phyloP scores from a whole-genome alignment of 2,329 filamentous ascomycete species.

The Plectosphaerella cucumerina region DNA sequence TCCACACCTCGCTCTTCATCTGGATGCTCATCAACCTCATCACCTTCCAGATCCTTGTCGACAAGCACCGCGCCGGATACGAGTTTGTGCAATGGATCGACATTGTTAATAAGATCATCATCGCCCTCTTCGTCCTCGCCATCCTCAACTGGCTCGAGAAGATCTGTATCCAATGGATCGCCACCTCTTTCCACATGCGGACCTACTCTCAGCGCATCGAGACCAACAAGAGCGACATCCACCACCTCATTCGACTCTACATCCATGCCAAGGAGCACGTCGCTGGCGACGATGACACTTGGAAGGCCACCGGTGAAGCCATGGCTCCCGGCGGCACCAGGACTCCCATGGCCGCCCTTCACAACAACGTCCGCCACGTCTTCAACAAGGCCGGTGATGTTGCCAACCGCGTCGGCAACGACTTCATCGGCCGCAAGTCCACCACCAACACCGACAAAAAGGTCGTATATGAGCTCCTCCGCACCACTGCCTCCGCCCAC shows the following conservation, averaged over 20 bases:
- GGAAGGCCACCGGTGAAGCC: conserved; percentile 31
- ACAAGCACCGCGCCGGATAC: conserved; percentile 38
- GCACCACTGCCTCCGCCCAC: conserved; percentile 69
- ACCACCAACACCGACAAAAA: conserved; percentile 76
- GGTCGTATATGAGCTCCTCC: conserved; percentile 74
- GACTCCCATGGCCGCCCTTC: conserved; percentile 71
- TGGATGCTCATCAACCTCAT: conserved; percentile 87
- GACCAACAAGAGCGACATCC: conserved; percentile 87
- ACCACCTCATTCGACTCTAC: conserved; percentile 47
- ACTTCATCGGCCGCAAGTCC: conserved; percentile 77
- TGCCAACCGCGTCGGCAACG: conserved; percentile 80
- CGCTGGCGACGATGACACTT: conserved; percentile 46
- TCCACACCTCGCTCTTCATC: conserved; percentile 82
- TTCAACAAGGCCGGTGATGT: conserved; percentile 80
- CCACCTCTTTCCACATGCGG: conserved; percentile 84
- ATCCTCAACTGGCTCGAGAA: conserved; percentile 85
- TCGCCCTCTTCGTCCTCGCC: conserved; percentile 76
- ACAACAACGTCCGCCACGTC: conserved; percentile 70
- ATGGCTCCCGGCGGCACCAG: conserved; percentile 49
- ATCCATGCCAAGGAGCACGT: conserved; percentile 75
- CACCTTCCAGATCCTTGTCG: conserved; percentile 81
- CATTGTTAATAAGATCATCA: conserved; percentile 79
- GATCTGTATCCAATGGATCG: conserved; percentile 91
- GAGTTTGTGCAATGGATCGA: conserved; percentile 59
- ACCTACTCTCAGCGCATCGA: conserved; percentile 91